A percentile compares a stretch with the other conserved stretches of the same genome.
Conservation (phyloP, 768 basidiomycete genomes). For the Gyrodon lividus region DNA sequence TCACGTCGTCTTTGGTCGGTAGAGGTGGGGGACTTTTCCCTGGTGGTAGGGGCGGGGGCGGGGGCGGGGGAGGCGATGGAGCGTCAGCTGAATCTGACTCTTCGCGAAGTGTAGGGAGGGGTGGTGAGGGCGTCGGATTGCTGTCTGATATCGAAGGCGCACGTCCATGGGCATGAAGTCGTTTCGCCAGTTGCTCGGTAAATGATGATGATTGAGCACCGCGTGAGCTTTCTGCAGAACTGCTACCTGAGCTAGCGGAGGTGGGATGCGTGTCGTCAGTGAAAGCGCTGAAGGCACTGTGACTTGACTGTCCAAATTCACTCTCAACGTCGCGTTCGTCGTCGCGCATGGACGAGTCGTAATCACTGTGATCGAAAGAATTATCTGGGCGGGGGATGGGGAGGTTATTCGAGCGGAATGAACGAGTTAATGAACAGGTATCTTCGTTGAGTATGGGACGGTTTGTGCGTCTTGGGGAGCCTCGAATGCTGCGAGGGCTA, state of each 20-base stretch:
- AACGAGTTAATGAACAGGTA: constrained; percentile 39
- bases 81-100: constrained; percentile 29
- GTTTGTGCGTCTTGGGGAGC: constrained; percentile 60
- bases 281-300: constrained; percentile 23
- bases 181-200: constrained; percentile 62
- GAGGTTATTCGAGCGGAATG: constrained; percentile 42
- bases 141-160: constrained; percentile 37
- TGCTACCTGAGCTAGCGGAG: constrained; percentile 49
- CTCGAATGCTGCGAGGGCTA: constrained; percentile 67
- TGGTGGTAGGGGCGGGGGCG: constrained; percentile 26
- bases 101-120: constrained; percentile 41
- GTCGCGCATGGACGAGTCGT: constrained; percentile 44
- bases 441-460: constrained; percentile 34
- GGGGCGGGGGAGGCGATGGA: constrained; percentile 26
- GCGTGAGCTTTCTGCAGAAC: constrained; percentile 36
- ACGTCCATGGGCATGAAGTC: constrained; percentile 51
- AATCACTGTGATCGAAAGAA: constrained; percentile 40
- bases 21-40: too few relatives aligned
- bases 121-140: constrained; percentile 32
- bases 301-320: constrained; percentile 53
- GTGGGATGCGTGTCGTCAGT: constrained; percentile 59
- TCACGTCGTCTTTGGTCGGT: constrained; percentile 17
- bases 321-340: constrained; percentile 54
- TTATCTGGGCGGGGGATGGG: constrained; percentile 46
- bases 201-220: constrained; percentile 45